Evolutionary conservation across 225 moss, liverwort and hornwort species (phyloP), one percentile per base, ranked within the genome.

Genomic region (Pleurozium schreberi): DNA sequence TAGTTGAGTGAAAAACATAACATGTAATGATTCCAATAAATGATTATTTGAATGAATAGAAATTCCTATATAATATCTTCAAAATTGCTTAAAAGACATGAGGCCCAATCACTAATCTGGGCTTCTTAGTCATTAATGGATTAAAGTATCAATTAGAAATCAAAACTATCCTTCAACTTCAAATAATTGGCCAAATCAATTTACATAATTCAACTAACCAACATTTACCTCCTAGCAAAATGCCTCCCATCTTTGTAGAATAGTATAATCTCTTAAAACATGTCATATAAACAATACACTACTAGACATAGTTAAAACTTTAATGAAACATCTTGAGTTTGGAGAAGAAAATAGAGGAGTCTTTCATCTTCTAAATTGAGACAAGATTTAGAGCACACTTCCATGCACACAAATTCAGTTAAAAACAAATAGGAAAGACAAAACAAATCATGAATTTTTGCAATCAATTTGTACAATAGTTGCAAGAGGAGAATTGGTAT

Each of bases 381-480:
- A 55, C 9, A 77, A 78, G 15, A 77, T 25, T 36, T 14, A 77
- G 0, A 0, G 1, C 2, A 0, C 6, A n/a, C 17, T 57, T 26
- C 10, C 0, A n/a, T 26, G 7, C 0, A 25, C 10, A 10, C 0
- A 0, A 0, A 17, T 5, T 55, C 55, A 18, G 19, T 18, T 19
- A 55, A 55, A 55, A 14, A 15, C 8, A 49, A 31, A 75, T 49
- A 34, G 14, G 13, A 52, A 18, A 52, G 34, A 34, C 12, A 74
- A 18, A 74, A 30, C 3, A 76, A 53, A 36, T 76, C 36, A 5
- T 5, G 2, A 19, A 52, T 52, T 76, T 22, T 76, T 52, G 36
- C 22, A 76, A n/a, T 76, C 6, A 1, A 53, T 53, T 38, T 53
- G 4, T 23, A 53, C 6, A 77, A 53, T 38, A 53, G 9, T 76